Conservation (phyloP, 2,329 filamentous ascomycete species). For the Talaromyces rugulosus region DNA sequence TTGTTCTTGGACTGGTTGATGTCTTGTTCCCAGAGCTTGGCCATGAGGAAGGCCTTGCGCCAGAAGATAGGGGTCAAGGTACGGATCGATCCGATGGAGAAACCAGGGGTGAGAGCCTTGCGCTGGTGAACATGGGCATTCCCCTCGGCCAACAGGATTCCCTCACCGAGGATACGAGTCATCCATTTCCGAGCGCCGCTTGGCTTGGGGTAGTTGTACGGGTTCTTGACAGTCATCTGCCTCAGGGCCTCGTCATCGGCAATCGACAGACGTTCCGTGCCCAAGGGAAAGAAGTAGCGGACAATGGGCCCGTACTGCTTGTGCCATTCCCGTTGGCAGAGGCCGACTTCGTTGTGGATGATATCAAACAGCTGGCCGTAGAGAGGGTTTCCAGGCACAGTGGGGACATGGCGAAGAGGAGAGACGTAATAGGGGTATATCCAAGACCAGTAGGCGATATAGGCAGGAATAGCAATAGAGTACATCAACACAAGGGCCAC, state of each 20-base stretch:
- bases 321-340: slow-evolving; percentile 43
- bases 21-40: slow-evolving; percentile 38
- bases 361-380: slow-evolving; percentile 43
- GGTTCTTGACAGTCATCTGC: slow-evolving; percentile 43
- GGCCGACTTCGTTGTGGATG: slow-evolving; percentile 39
- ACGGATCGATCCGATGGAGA: slow-evolving; percentile 38
- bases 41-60: slow-evolving; percentile 40
- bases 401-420: slow-evolving; percentile 40
- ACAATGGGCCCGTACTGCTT: slow-evolving; percentile 39
- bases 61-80: slow-evolving; percentile 37
- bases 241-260: slow-evolving; percentile 43
- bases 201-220: slow-evolving; percentile 39
- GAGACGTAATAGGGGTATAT: slow-evolving; percentile 43
- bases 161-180: slow-evolving; percentile 43
- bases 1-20: slow-evolving; percentile 23
- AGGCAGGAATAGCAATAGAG: slow-evolving; percentile 15
- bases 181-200: slow-evolving; percentile 38
- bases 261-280: slow-evolving; percentile 41
- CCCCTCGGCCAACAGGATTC: slow-evolving; percentile 41
- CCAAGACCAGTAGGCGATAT: slow-evolving; percentile 18
- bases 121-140: slow-evolving; percentile 41
- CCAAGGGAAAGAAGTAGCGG: slow-evolving; percentile 46
- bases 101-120: slow-evolving; percentile 36
- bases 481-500: slow-evolving; percentile 12
- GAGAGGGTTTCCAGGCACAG: slow-evolving; percentile 38